Evolutionary conservation across 2,329 filamentous ascomycete genomes (phyloP), one percentile per base, ranked within the genome.

Genomic region (Calycina herbarum): DNA sequence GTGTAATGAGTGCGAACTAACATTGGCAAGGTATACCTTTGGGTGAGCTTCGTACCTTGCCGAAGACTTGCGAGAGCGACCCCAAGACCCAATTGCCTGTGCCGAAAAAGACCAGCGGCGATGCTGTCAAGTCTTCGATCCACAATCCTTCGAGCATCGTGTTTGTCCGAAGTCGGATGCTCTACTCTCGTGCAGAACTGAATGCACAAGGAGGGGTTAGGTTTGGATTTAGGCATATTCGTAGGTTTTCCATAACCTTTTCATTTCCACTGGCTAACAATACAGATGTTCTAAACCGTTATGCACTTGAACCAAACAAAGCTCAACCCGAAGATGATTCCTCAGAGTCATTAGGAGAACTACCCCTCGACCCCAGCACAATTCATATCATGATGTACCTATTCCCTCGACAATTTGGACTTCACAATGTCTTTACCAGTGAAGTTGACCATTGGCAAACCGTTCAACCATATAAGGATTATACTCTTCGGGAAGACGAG

Each of bases 391-490:
- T 97, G 85, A 95, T 94, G 82, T 94, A 98, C 77, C 88, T 99
- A 1, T 99, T 99, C 72, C 95, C 95, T 38, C 85, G 89, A 11
- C 94, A 98, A 73, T 98, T 97, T 74, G 86, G 87, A 15, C 80
- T 99, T 3, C 93, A 96, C 74, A 99, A 98, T 77, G 93, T 90
- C n/a, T 97, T 98, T 75, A 93, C 88, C 0, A 91, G 88, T 5
- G 79, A 81, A 3, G 83, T 90, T 17, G 85, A 95, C 75, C 76
- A 75, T 27, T 83, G 79, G 59, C 85, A 91, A 72, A 94, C 89
- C 0, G 81, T 86, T 0, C 90, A 94, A 71, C 85, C 85, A 31
- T 89, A 94, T 73, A 91, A 92, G 73, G 93, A 97, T 76, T 96
- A 97, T 75, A 94, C 90, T 0, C 76, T 93, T 11, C 88, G 94